These are phyloP conservation scores for Phylloporus sp. DNA, from an alignment of 768 basidiomycete species.

Conservation along the genomic window DNA sequence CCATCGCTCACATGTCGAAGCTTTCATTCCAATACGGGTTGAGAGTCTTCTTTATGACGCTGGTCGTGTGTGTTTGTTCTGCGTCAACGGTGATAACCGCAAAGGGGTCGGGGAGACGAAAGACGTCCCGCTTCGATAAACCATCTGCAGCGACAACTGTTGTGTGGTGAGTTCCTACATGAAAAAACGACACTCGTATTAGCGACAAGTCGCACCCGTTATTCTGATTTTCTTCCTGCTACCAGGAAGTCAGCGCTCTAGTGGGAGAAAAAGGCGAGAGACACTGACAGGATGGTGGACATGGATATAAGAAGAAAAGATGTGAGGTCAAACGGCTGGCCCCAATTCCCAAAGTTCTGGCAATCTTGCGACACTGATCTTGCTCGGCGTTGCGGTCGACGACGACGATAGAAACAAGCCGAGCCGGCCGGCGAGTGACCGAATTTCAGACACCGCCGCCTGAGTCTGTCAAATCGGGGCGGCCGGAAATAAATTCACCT, in stretches of 20 bases:
- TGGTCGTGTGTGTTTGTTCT: slow-evolving; percentile 95
- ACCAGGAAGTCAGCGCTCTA: slow-evolving; percentile 11
- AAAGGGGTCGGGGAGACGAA: slow-evolving; percentile 95
- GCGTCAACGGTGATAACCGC: slow-evolving; percentile 98
- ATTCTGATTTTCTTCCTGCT: slow-evolving; percentile 74
- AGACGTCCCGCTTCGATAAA: slow-evolving; percentile 90
- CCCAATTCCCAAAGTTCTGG: neutral
- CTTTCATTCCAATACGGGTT: slow-evolving; percentile 98
- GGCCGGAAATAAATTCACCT: no score
- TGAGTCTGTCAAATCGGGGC: neutral
- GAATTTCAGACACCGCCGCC: slow-evolving; percentile 33
- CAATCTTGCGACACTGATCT: slow-evolving; percentile 1
- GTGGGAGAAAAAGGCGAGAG: neutral
- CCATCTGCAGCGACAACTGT: slow-evolving; percentile 94
- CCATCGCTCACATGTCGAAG: slow-evolving; percentile 81
- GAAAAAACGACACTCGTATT: neutral
- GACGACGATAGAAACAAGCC: slow-evolving; percentile 4
- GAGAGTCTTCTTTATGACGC: slow-evolving; percentile 92
- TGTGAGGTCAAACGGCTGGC: neutral
- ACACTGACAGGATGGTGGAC: slow-evolving; percentile 30
- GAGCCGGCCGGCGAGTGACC: slow-evolving; percentile 7
- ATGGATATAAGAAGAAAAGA: slow-evolving; percentile 15
- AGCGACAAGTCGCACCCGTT: slow-evolving; percentile 49
- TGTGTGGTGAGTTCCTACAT: slow-evolving; percentile 4
- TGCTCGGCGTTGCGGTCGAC: slow-evolving; percentile 15